These are phyloP conservation scores for Beta vulgaris DNA, from an alignment of 148 eudicot genomes.

Conservation along the genomic window DNA sequence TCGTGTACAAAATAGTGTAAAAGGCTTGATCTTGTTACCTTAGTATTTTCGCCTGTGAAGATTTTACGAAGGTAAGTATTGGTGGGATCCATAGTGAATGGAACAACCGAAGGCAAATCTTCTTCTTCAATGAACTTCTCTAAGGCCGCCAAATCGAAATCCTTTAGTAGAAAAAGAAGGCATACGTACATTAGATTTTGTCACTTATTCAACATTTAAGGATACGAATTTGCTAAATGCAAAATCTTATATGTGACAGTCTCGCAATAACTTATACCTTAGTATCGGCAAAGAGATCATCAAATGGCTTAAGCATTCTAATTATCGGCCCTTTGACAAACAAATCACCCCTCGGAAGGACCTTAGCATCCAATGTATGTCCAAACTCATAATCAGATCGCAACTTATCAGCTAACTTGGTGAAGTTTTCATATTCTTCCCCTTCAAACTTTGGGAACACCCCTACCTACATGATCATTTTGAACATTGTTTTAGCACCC, in stretches of 20 bases:
- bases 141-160: conserved; percentile 54
- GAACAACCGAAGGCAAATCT: conserved; percentile 58
- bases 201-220: background rate
- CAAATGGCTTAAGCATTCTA: conserved; percentile 83
- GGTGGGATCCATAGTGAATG: conserved; percentile 50
- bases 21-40: conserved; percentile 37
- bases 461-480: conserved; percentile 51
- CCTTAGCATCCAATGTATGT: conserved; percentile 65
- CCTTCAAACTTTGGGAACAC: conserved; percentile 82
- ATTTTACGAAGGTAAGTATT: conserved; percentile 54
- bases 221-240: too few relatives aligned
- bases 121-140: conserved; percentile 64
- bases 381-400: conserved; percentile 77
- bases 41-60: conserved; percentile 53
- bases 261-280: conserved; percentile 37
- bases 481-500: background rate
- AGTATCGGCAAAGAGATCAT: conserved; percentile 68
- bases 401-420: conserved; percentile 62
- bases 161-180: conserved; percentile 34
- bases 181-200: too few relatives aligned
- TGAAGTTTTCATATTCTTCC: conserved; percentile 64
- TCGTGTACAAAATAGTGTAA: background rate
- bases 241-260: background rate
- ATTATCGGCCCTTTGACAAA: conserved; percentile 57
- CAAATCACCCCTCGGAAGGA: conserved; percentile 71